Base-by-base conservation (phyloP, 768 basidiomycete species). In the Serendipita sp. region DNA sequence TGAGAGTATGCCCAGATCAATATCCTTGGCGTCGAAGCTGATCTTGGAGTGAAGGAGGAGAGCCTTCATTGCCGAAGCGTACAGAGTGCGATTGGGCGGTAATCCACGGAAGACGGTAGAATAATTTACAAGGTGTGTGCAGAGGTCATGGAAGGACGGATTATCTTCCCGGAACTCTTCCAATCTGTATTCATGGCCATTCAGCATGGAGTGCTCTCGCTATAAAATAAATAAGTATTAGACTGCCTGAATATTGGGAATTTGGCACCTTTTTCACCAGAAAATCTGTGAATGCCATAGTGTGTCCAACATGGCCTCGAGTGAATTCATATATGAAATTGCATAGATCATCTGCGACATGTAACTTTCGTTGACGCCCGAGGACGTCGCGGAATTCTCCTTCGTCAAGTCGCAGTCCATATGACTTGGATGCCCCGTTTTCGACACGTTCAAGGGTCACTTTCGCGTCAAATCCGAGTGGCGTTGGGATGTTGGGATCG, bases 391-490 rank as follows among this genome's bases (percentile, higher is more conserved):
- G 11, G 62, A 18, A 63, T 44, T 63, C 62, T 16, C 13, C 18
- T 47, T 15, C 35, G 15, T 16, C 35, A 15, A 63, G 62, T 63
- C 16, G 36, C 47, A 63, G 13, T 18, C 62, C 62, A 30, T 46
- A 18, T 13, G 45, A 46, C 45, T 46, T 46, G 45, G 45, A 46
- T 13, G 15, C 15, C 13, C 18, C 45, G 15, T 13, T 18, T 13
- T 46, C 45, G 18, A 46, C 45, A 13, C 45, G 45, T 13, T 46
- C 45, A 18, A 46, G n/a, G 16, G 16, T 63, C 36, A 63, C 35
- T 63, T 18, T 63, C 62, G n/a, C 16, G 47, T 45, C 35, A 63
- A 63, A 63, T 15, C 16, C 62, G 62, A 41, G 62, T 45, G 62
- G 62, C 30, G 35, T 15, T 44, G 62, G 62, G 62, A 46, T 13